Base-by-base conservation (phyloP, 2,329 filamentous ascomycete genomes). In the Zasmidium citrigriseum region DNA sequence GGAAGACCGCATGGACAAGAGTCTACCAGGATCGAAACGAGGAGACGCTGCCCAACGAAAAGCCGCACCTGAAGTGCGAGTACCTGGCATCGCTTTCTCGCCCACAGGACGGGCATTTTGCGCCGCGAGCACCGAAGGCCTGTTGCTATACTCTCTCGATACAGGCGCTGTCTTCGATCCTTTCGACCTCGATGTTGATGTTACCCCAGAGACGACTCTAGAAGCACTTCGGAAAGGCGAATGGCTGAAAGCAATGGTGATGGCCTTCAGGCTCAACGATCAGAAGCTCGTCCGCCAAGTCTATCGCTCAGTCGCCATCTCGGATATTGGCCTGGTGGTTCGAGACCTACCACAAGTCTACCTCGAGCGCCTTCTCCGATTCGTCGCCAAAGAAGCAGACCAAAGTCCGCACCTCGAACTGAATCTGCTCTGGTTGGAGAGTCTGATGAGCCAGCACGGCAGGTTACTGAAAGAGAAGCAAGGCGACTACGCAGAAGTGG, bases 181-280 rank as follows among this genome's bases (percentile, higher is more conserved):
- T 0, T 96, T 97, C 70, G 95, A 99, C 72, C 86, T 99, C 16
- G 93, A 96, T 74, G 89, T 98, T 71, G 90, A 90, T 64, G 90
- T 99, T 66, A 99, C 95, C 3, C 93, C 93, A 0, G 87, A 90
- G 1, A 92, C 70, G 20, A 82, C 78, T 0, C 70, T 81, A 4
- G 70, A 89, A 2, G 95, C 92, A 0, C 82, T 98, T 0, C 82
- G 88, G 57, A 86, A 92, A 56, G 84, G 84, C 62, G 90, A 96
- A 71, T 96, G 90, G 74, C 84, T 98, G 63, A 96, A 95, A 76
- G 93, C 95, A 1, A 80, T 99, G 4, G 87, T 97, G 63, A 99
- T 99, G 95, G 89, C 93, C 1, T 99, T 99, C 82, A 89, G 96
- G 4, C 86, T 99, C 58, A 97, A 96, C 76, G 91, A 96, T 73